Base-by-base conservation (phyloP, 2,329 filamentous ascomycete species). In the Fusarium denticulatum region DNA sequence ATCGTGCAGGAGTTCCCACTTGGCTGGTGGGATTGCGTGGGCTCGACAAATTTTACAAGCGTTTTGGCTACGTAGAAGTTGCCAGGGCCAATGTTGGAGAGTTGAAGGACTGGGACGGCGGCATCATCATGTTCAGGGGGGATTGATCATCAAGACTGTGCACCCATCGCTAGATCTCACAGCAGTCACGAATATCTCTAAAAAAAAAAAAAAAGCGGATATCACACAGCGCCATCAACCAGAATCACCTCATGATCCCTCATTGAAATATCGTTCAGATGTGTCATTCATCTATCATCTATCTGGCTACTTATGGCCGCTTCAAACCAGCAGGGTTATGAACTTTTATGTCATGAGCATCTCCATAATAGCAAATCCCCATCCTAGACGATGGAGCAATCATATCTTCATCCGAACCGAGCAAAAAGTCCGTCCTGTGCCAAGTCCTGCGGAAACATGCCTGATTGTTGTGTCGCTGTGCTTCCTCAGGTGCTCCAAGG, bases 121-220 rank as follows among this genome's bases (percentile, higher is more conserved):
- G 82, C 2, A 55, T 76, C 13, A 67, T 84, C 67, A 83, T 84
- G 82, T 81, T 82, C 45, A 78, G 79, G 55, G 80, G 81, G 61
- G 83, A 75, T 60, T 71, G 37, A 62, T 63, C 45, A 34, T 28
- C 42, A 55, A 39, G 50, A 34, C n/a, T 40, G 28, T 26, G n/a
- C 39, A 16, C 26, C 20, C 30, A 39, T 46, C 59, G 32, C n/a
- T 39, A 42, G 20, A 45, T 32, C 34, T 28, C 50, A 28, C 20
- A 39, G 20, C 37, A 40, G 15, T 30, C 42, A n/a, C 40, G 22
- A 36, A 28, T 24, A 24, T 49, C 47, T 28, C n/a, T 24, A 28
- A 28, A 7, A 28, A 28, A 7, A 18, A 26, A 9, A 26, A 7
- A 64, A 14, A 34, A 40, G 30, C 34, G 24, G 34, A 22, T 30